phyloP scores from a whole-genome alignment of 139 green algal genomes.

The Chlorella sp. region DNA sequence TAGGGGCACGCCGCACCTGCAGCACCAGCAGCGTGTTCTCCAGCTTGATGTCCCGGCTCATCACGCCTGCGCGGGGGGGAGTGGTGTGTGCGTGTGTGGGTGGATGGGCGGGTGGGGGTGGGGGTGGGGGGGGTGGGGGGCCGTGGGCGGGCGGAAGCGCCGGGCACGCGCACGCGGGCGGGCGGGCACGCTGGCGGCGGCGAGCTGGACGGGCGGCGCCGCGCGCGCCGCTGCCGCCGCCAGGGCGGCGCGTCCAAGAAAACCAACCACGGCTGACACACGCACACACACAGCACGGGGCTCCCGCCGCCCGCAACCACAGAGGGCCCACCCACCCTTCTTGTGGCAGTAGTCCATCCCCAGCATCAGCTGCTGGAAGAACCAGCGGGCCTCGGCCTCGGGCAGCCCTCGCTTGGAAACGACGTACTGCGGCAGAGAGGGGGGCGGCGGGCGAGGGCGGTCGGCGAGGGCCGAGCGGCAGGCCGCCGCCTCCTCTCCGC shows the following conservation, averaged over 20 bases:
- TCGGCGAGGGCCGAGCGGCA: neutral
- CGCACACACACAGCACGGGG: neutral
- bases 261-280: neutral
- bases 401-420: slow-evolving; percentile 46
- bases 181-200: too few relatives aligned
- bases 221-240: too few relatives aligned
- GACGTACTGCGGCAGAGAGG: slow-evolving; percentile 25
- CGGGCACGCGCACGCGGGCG: too few relatives aligned
- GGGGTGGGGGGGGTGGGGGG: too few relatives aligned
- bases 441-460: neutral
- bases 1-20: too few relatives aligned
- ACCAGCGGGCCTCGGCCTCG: slow-evolving; percentile 60
- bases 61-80: slow-evolving; percentile 47
- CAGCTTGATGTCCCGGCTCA: slow-evolving; percentile 83
- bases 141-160: too few relatives aligned
- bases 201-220: too few relatives aligned
- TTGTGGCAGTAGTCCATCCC: slow-evolving; percentile 64
- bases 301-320: neutral
- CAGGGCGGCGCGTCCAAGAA: too few relatives aligned
- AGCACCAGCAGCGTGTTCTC: slow-evolving; percentile 76
- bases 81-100: neutral
- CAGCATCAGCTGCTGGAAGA: slow-evolving; percentile 67
- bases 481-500: neutral
- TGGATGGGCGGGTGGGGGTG: too few relatives aligned
- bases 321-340: slow-evolving; percentile 28